Conservation (phyloP, 306 rosid genomes). For the Quercus variabilis region DNA sequence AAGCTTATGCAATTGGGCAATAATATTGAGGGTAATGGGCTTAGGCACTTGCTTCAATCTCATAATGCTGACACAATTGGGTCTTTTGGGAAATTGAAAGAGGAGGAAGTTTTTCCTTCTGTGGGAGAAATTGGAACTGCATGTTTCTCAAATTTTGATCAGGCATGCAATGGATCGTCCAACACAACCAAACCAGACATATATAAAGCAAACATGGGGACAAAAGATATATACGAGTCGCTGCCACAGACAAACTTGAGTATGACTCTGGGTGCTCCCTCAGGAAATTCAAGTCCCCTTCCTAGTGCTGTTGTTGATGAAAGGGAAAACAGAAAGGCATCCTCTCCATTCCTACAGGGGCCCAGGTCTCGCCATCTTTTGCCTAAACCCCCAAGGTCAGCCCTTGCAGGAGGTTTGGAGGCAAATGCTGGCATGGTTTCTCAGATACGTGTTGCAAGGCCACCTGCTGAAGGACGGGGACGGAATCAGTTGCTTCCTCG, state of each 20-base stretch:
- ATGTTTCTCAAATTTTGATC: slow-evolving; percentile 43
- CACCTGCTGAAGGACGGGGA: slow-evolving; percentile 99
- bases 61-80: slow-evolving; percentile 48
- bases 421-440: slow-evolving; percentile 58
- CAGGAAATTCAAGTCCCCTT: slow-evolving; percentile 50
- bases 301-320: slow-evolving; percentile 49
- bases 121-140: slow-evolving; percentile 51
- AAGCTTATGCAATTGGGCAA: slow-evolving; percentile 44
- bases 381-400: slow-evolving; percentile 83
- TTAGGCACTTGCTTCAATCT: slow-evolving; percentile 62
- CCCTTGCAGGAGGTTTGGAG: slow-evolving; percentile 56
- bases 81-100: slow-evolving; percentile 51
- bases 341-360: slow-evolving; percentile 56
- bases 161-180: slow-evolving; percentile 52
- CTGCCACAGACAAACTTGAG: slow-evolving; percentile 71
- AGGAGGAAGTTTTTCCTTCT: slow-evolving; percentile 51
- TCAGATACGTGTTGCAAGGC: slow-evolving; percentile 94
- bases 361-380: slow-evolving; percentile 75
- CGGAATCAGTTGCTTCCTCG: slow-evolving; percentile 98
- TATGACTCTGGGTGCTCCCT: slow-evolving; percentile 62
- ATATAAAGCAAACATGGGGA: slow-evolving; percentile 44
- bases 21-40: slow-evolving; percentile 49
- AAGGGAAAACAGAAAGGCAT: slow-evolving; percentile 57
- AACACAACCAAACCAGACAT: slow-evolving; percentile 55
- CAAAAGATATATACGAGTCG: slow-evolving; percentile 62